Evolutionary conservation across 805 yeast species (phyloP), one percentile per base, ranked within the genome.

Genomic region (Candida saitoana): DNA sequence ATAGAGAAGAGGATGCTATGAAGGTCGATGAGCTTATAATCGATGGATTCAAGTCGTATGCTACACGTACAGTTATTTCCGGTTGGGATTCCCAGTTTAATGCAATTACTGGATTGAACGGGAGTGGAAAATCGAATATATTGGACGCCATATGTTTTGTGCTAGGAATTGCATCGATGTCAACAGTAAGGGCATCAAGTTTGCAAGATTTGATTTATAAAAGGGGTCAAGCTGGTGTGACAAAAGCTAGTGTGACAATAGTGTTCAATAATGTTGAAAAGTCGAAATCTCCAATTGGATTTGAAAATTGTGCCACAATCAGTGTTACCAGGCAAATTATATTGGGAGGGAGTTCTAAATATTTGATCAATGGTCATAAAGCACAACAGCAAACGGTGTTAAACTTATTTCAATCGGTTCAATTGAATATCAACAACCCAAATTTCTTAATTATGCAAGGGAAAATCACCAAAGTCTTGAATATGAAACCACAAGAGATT

Each of bases 401-500:
- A 42, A 90, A 84, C 52, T 65, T 95, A 40, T 90, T 95, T 60
- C 98, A 91, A 61, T 84, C 95, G 14, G 96, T 95, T 17, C 99
- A 93, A 64, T 75, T 93, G 48, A 93, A 93, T 58, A 91, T 93
- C 61, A 93, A 93, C 62, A 93, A 91, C 58, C 99, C 99, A 24
- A 93, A 93, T 60, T 93, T 93, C 64, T 74, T 93, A 52, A 93
- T 93, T 56, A 93, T 95, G 99, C 99, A 93, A 65, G 99, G 99
- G 46, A 87, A 89, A 59, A 93, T 95, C 65, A 95, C 99, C 25
- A 91, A 93, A 61, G 97, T 93, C 49, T 74, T 93, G 55, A 93
- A 93, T 61, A 93, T 93, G 98, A 88, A 87, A 54, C 95, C 99
- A 1, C 69, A 79, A 1, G 98, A 93, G 61, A 86, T 91, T 33